Evolutionary conservation across 1,284 basidiomycete genomes (phyloP).

Genomic region (Takashimella koratensis): DNA sequence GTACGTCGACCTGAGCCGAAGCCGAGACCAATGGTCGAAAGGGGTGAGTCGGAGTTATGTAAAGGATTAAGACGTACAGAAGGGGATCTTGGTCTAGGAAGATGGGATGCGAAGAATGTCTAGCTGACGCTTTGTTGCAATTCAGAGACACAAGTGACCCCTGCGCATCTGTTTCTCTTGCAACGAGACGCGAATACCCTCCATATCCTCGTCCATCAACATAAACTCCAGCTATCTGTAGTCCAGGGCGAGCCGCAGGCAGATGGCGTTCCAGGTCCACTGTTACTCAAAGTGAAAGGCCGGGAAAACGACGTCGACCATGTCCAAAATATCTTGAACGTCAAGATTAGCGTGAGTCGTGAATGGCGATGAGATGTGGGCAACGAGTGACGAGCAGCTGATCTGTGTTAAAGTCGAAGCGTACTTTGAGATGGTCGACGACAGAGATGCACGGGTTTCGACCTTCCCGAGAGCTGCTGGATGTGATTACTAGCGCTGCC

Average conservation of each 20-base stretch:
- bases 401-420: not conserved
- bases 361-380: not conserved
- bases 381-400: too few relatives aligned
- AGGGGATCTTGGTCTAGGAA: too few relatives aligned
- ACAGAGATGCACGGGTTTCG: not conserved
- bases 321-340: not conserved
- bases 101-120: too few relatives aligned
- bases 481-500: not conserved
- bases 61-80: not conserved
- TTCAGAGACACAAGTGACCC: not conserved
- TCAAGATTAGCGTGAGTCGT: not conserved
- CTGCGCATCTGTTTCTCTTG: not conserved
- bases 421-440: not conserved
- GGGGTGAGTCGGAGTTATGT: not conserved
- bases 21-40: not conserved
- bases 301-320: not conserved
- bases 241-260: not conserved
- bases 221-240: not conserved
- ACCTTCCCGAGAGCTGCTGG: not conserved
- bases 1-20: not conserved
- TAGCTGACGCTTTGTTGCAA: too few relatives aligned
- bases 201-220: not conserved
- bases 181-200: not conserved
- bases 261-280: not conserved
- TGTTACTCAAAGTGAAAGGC: not conserved